Evolutionary conservation across 768 basidiomycete species (phyloP).

Genomic region (Russula sp.): DNA sequence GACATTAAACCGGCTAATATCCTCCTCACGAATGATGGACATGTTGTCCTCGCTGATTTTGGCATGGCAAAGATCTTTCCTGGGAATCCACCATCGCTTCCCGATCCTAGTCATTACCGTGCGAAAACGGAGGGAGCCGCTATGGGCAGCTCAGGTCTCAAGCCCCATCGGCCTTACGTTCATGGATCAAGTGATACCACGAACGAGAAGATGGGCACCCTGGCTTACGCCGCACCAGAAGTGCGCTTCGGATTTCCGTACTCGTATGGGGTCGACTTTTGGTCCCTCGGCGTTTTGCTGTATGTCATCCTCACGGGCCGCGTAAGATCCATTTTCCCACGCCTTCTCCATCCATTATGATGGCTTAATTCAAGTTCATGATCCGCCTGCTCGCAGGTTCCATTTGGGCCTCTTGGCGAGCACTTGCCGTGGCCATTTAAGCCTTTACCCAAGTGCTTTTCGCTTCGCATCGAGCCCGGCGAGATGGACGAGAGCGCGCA

Average conservation of each 20-base stretch:
- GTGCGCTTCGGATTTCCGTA: conserved; percentile 18
- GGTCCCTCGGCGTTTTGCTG: conserved; percentile 24
- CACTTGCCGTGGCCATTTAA: neutral
- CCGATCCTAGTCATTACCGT: neutral
- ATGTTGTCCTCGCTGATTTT: conserved; percentile 23
- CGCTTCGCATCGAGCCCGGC: conserved; percentile 10
- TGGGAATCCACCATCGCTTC: neutral
- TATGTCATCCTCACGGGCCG: conserved; percentile 24
- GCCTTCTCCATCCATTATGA: no score
- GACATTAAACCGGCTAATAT: conserved; percentile 44
- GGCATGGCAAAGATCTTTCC: conserved; percentile 23
- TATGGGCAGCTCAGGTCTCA: neutral
- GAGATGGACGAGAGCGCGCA: conserved; percentile 22
- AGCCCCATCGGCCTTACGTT: conserved; percentile 15
- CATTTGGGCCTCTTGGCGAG: conserved; percentile 23
- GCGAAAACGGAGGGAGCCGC: neutral
- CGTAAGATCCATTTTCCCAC: conserved; percentile 1
- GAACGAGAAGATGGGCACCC: conserved; percentile 16
- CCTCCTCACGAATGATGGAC: conserved; percentile 15
- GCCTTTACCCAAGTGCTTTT: neutral
- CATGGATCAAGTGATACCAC: conserved; percentile 6
- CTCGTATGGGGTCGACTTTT: conserved; percentile 24
- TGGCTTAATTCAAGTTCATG: neutral
- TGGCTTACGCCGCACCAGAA: conserved; percentile 23
- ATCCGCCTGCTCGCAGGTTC: conserved; percentile 7